Percentiles rank a stretch among this genome's conserved stretches.
These are phyloP conservation scores for Globisporangium heterothallicum DNA, from an alignment of 352 stramenopile species.

Conservation along the genomic window DNA sequence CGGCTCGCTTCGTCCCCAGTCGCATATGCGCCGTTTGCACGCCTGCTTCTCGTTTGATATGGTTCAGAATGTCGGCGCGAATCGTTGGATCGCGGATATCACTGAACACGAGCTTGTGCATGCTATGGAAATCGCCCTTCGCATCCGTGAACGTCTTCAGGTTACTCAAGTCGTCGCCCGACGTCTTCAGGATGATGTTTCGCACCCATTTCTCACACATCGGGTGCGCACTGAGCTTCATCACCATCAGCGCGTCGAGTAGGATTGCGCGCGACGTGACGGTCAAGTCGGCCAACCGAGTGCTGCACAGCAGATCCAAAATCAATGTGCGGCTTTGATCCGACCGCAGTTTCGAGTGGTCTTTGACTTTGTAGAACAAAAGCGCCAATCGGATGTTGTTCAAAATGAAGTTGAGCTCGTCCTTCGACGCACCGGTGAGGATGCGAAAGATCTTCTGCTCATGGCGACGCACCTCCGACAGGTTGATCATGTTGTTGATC, in stretches of 20 bases:
- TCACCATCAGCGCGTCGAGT: conserved; percentile 95
- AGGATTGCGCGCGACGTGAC: conserved; percentile 90
- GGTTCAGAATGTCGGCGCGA: conserved; percentile 92
- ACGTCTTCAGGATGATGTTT: conserved; percentile 96
- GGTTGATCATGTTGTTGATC: conserved; percentile 88
- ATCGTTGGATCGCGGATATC: conserved; percentile 88
- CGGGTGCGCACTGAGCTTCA: conserved; percentile 94
- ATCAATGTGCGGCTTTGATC: conserved; percentile 91
- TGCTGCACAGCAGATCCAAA: conserved; percentile 92
- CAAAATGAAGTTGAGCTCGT: conserved; percentile 97
- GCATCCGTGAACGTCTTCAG: conserved; percentile 96
- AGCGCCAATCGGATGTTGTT: conserved; percentile 92
- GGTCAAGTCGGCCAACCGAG: conserved; percentile 89
- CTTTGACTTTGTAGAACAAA: conserved; percentile 99
- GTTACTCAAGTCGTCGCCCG: conserved; percentile 94
- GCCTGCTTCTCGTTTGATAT: conserved; percentile 93
- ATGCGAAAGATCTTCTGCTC: conserved; percentile 96
- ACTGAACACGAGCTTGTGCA: conserved; percentile 98
- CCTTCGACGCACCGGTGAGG: conserved; percentile 90
- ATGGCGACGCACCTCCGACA: conserved; percentile 67
- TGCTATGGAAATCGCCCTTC: conserved; percentile 95
- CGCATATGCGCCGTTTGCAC: conserved; percentile 93
- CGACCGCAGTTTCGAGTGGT: conserved; percentile 63
- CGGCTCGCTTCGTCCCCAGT: conserved; percentile 82
- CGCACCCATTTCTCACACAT: conserved; percentile 94